Conservation (phyloP, 2,329 filamentous ascomycete genomes). For the Alternaria sp. region DNA sequence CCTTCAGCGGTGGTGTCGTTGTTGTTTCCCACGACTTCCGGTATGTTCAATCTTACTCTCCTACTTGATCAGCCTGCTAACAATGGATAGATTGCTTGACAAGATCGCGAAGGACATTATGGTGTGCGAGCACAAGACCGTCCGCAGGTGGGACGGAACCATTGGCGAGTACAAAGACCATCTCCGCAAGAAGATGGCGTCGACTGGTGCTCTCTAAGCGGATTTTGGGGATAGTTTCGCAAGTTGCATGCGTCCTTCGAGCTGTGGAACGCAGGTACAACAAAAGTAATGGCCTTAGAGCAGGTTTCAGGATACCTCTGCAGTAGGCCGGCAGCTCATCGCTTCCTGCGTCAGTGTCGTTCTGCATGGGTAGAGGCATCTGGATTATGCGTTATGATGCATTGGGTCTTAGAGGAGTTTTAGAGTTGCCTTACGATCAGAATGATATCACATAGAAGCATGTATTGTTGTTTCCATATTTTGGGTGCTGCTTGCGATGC, state of each 20-base stretch:
- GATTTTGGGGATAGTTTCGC: constrained; percentile 17
- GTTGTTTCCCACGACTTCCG: constrained; percentile 99
- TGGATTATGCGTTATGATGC: constrained; percentile 46
- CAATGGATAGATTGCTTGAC: constrained; percentile 79
- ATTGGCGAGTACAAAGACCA: constrained; percentile 98
- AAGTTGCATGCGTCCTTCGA: constrained; percentile 38
- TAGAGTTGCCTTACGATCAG: constrained; percentile 46
- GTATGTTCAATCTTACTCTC: constrained; percentile 60
- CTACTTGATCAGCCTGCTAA: constrained; percentile 40
- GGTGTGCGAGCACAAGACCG: constrained; percentile 98
- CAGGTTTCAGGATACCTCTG: constrained; percentile 40
- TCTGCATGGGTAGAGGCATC: constrained; percentile 40
- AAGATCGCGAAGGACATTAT: constrained; percentile 99
- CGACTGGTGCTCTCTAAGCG: constrained; percentile 78
- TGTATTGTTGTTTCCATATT: not conserved
- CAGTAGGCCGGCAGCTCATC: constrained; percentile 43
- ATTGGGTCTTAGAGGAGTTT: constrained; percentile 50
- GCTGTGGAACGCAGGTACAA: constrained; percentile 31
- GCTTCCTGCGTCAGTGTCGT: constrained; percentile 43
- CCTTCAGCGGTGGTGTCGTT: constrained; percentile 93
- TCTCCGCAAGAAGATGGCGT: constrained; percentile 98
- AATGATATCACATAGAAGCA: constrained; percentile 41
- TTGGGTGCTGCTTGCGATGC: not conserved
- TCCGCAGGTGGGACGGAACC: constrained; percentile 83
- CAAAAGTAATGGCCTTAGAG: constrained; percentile 40